These are phyloP conservation scores for Hortaea werneckii DNA, from an alignment of 2,329 filamentous ascomycete species.

Conservation along the genomic window DNA sequence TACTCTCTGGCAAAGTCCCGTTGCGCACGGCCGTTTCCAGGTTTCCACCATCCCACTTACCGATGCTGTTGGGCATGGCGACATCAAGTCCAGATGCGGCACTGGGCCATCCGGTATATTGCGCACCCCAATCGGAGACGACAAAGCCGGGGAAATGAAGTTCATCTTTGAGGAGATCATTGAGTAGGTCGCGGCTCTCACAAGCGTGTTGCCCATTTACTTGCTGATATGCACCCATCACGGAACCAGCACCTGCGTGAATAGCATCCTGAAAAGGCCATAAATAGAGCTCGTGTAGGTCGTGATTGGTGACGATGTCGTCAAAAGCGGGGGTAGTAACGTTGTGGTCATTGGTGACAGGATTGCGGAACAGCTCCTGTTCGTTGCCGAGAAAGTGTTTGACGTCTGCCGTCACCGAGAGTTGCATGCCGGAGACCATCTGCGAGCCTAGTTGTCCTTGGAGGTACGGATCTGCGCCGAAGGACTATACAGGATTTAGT, in stretches of 20 bases:
- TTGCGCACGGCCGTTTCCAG: neutral
- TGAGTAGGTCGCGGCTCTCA: constrained; percentile 50
- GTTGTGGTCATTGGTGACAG: constrained; percentile 12
- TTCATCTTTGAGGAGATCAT: constrained; percentile 57
- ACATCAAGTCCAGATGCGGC: neutral
- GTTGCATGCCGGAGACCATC: constrained; percentile 17
- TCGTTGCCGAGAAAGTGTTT: constrained; percentile 25
- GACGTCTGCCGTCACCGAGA: constrained; percentile 30
- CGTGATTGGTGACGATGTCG: constrained; percentile 13
- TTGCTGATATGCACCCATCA: constrained; percentile 67
- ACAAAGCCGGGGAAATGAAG: constrained; percentile 23
- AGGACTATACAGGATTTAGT: constrained; percentile 3
- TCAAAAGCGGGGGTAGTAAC: constrained; percentile 36
- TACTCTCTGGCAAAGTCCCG: neutral
- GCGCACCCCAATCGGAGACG: constrained; percentile 41
- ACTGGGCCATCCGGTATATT: constrained; percentile 11
- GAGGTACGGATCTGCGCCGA: constrained; percentile 20
- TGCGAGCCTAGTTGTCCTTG: constrained; percentile 16
- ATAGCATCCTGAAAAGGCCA: constrained; percentile 59
- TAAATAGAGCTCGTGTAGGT: constrained; percentile 15
- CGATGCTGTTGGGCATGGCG: neutral
- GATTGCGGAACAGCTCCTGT: constrained; percentile 16
- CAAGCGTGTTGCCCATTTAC: constrained; percentile 60
- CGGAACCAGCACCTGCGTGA: constrained; percentile 51
- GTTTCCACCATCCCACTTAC: neutral